Conservation (phyloP, 129 eudicot species). For the Glebionis coronaria region DNA sequence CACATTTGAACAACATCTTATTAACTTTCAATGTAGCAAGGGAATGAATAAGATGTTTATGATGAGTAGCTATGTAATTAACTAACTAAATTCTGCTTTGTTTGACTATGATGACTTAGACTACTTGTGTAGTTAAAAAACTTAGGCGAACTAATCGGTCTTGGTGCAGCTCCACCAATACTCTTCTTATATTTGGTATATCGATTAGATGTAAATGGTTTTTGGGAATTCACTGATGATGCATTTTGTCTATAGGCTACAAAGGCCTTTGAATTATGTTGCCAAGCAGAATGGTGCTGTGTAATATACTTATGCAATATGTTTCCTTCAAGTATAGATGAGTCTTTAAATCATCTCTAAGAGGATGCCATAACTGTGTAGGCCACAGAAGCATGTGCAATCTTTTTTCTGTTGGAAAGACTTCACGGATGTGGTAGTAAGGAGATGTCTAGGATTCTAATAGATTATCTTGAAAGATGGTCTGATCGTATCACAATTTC, state of each 20-base stretch:
- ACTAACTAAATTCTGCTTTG: not conserved
- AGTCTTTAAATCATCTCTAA: constrained; percentile 32
- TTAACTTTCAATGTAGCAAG: not conserved
- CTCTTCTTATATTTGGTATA: too few relatives aligned
- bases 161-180: too few relatives aligned
- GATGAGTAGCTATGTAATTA: not conserved
- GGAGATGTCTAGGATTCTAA: constrained; percentile 39
- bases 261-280: constrained; percentile 52
- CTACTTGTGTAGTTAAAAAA: too few relatives aligned
- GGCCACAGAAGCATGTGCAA: constrained; percentile 53
- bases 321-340: constrained; percentile 37
- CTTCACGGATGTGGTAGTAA: constrained; percentile 45
- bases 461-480: constrained; percentile 62
- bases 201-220: not conserved
- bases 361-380: constrained; percentile 48
- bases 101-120: not conserved
- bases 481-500: constrained; percentile 43
- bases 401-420: constrained; percentile 62
- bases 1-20: not conserved
- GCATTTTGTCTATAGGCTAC: constrained; percentile 51
- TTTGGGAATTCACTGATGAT: constrained; percentile 18
- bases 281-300: constrained; percentile 75
- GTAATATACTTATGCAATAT: constrained; percentile 41
- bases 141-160: too few relatives aligned
- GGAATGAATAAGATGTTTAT: not conserved